Evolutionary conservation across 2,329 filamentous ascomycete species (phyloP).

Genomic region (Hymenoscyphus linearis): DNA sequence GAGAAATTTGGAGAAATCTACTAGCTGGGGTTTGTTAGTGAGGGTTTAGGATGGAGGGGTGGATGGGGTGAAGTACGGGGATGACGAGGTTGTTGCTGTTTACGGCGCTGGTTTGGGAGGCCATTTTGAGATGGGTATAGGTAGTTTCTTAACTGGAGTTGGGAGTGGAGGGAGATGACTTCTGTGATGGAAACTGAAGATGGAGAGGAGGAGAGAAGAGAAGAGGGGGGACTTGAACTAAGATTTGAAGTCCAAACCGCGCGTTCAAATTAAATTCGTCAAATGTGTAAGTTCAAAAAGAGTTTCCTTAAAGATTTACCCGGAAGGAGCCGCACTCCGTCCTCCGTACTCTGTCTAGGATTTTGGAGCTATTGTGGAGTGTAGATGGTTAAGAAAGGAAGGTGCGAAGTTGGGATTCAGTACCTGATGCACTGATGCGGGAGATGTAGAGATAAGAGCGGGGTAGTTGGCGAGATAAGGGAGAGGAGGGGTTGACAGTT

Average conservation of each 20-base stretch:
- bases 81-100: slow-evolving; percentile 49
- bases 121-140: slow-evolving; percentile 18
- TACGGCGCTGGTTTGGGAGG: slow-evolving; percentile 33
- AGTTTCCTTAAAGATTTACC: background rate
- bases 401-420: background rate
- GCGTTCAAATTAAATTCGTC: background rate
- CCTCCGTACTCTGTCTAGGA: background rate
- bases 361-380: background rate
- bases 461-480: background rate
- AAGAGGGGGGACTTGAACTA: background rate
- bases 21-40: slow-evolving; percentile 47
- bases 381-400: slow-evolving; percentile 1
- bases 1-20: slow-evolving; percentile 73
- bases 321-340: slow-evolving; percentile 9
- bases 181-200: background rate
- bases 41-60: background rate
- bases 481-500: no score
- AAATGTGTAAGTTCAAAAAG: background rate
- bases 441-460: background rate
- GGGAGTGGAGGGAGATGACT: background rate
- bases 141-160: no score
- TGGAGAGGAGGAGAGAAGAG: background rate
- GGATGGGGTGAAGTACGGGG: slow-evolving; percentile 40
- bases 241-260: background rate
- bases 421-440: background rate